Conservation (phyloP, 768 basidiomycete species). For the Boletus rubroflammeus region DNA sequence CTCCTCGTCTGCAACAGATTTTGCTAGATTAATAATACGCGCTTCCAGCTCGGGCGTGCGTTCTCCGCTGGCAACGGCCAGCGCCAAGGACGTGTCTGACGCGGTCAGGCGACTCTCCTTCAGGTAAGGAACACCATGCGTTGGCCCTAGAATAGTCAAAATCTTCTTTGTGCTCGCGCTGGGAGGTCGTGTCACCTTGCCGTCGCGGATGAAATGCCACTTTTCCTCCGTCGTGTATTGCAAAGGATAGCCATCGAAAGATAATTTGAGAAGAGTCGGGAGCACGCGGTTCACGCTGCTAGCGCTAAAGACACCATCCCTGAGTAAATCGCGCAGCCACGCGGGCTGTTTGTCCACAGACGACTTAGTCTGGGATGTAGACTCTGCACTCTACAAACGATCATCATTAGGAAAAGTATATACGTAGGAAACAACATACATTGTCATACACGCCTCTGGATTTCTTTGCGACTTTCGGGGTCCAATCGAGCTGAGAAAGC, state of each 20-base stretch:
- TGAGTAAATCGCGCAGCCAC: constrained; percentile 56
- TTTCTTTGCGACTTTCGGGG: constrained; percentile 73
- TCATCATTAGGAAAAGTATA: neutral
- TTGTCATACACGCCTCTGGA: constrained; percentile 52
- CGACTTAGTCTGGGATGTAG: neutral
- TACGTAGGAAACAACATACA: constrained; percentile 17
- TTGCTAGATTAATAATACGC: constrained; percentile 41
- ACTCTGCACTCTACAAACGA: constrained; percentile 2
- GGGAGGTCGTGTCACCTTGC: constrained; percentile 37
- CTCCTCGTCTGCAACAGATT: constrained; percentile 28
- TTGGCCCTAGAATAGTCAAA: constrained; percentile 41
- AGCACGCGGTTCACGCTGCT: constrained; percentile 45
- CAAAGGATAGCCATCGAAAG: constrained; percentile 61
- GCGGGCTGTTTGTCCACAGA: constrained; percentile 35
- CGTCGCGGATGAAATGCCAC: constrained; percentile 59
- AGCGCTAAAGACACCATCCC: constrained; percentile 39
- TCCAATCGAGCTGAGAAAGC: constrained; percentile 93
- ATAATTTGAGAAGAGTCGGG: constrained; percentile 63
- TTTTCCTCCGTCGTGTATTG: constrained; percentile 49
- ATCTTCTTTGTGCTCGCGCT: constrained; percentile 43
- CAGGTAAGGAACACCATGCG: constrained; percentile 47
- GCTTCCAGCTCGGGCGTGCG: constrained; percentile 33
- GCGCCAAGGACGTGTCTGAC: constrained; percentile 41
- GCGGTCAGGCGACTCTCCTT: constrained; percentile 41
- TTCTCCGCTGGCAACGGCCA: constrained; percentile 44